Evolutionary conservation across 306 rosid species (phyloP), one percentile per base, ranked within the genome.

Genomic region (Cercis canadensis): DNA sequence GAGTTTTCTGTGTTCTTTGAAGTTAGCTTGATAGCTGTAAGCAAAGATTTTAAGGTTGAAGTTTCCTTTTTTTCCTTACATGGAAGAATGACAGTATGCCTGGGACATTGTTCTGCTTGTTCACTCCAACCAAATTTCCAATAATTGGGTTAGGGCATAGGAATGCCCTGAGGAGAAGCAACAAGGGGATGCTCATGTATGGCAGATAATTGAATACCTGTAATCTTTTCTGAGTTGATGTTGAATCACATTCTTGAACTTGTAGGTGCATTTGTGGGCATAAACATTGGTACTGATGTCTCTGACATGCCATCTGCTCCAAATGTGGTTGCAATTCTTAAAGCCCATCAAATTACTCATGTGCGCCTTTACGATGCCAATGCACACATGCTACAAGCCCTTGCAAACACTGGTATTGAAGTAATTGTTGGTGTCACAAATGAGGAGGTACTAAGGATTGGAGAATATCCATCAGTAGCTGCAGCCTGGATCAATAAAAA

Each of bases 221-320:
- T 67, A 40, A 19, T 60, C 33, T 32, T 61, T 75, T 75, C 60
- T 74, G 19, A 57, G 73, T 65, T 75, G 68, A 81, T 65, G 39
- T 69, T 58, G 55, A 55, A 58, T 73, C 24, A 24, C 37, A 54
- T 43, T 76, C 61, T 75, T 76, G 65, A 72, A 75, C 37, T 78
- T 81, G 78, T 66, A 93, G 98, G 98, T 83, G 92, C 98, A 56
- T 93, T 86, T 69, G 83, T 93, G 47, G 98, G 98, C 59, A 78
- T 93, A 50, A 90, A 90, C 79, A 85, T 93, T 14, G 98, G 98
- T 21, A 90, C 89, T 9, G 85, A 84, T 57, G 87, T 88, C 41
- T 77, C 97, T 8, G 82, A 83, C 70, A 84, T 90, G 57, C 97
- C 98, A 78, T 87, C 87, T 21, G 89, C 89, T 39, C 39, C 83